Base-by-base conservation (phyloP, 1,284 basidiomycete species). In the Ustilago cynodontis region DNA sequence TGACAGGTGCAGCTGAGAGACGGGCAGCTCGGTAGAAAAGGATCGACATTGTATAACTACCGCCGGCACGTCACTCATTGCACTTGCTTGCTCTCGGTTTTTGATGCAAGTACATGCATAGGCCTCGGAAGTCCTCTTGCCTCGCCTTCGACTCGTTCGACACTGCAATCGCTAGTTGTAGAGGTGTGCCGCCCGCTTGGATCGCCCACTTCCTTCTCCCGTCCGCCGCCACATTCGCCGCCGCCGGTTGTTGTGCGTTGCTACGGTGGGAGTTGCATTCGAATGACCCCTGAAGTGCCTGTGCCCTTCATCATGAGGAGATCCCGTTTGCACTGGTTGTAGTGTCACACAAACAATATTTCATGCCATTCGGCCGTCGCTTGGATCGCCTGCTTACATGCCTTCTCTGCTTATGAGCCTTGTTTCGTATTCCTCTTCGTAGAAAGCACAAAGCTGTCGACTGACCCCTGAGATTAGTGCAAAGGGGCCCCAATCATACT, bases 41-140 rank as follows among this genome's bases (percentile, higher is more conserved):
- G 41, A 20, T 43, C 41, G 41, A 43, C 41, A 43, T 43, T 43
- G 41, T 43, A n/a, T n/a, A n/a, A n/a, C 16, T 28, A 29, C 47
- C 47, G 47, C 47, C 47, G 47, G 47, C 47, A 49, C 28, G 47
- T 49, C 7, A 24, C 47, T 8, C 9, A 1, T 49, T 37, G 35
- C 35, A 37, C 35, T 16, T 14, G 35, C 31, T 53, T 20, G 1
- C n/a, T n/a, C 0, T 53, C 20, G 51, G n/a, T 10, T n/a, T 35
- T 13, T 20, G 18, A 52, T 35, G 51, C 51, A 35, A 33, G 51
- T 65, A 52, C 57, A 56, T 59, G 64, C 57, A 59, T 59, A 53
- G 24, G 22, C 57, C 57, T 65, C 64, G 64, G 64, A 41, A 50
- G 20, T 65, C 57, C 57, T 39, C 13, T 26, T 13, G n/a, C 33